phyloP scores from a whole-genome alignment of 2,329 filamentous ascomycete genomes.

The Xylariaceae sp. region DNA sequence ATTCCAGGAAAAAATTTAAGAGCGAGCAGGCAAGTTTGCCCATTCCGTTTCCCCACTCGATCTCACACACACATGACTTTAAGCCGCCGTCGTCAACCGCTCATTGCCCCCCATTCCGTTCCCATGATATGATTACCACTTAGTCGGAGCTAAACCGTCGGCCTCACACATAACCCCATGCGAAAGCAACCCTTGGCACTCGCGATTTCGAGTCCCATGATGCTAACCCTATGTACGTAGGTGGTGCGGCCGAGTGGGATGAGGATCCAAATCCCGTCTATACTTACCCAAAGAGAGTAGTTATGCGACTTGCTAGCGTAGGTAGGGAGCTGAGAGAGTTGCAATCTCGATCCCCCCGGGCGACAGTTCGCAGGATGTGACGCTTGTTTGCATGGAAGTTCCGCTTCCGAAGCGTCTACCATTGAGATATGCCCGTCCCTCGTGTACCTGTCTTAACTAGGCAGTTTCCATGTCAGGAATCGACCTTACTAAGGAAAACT shows the following conservation, averaged over 20 bases:
- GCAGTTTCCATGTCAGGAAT: too few relatives aligned
- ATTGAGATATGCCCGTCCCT: too few relatives aligned
- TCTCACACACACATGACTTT: conserved; percentile 25
- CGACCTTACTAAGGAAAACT: too few relatives aligned
- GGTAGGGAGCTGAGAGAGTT: too few relatives aligned
- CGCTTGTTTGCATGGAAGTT: too few relatives aligned
- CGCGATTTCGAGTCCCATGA: conserved; percentile 18
- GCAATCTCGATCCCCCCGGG: too few relatives aligned
- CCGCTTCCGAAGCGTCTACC: too few relatives aligned
- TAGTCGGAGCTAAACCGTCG: background rate
- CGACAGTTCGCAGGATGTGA: too few relatives aligned
- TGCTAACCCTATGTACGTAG: background rate
- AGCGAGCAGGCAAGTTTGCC: background rate
- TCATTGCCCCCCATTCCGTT: background rate
- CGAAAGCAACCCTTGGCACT: conserved; percentile 5
- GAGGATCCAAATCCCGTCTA: background rate
- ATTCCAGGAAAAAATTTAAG: background rate
- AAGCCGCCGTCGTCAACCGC: conserved; percentile 30
- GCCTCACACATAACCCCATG: background rate
- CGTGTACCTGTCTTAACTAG: too few relatives aligned
- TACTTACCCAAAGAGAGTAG: too few relatives aligned
- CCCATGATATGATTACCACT: background rate
- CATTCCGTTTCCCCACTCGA: conserved; percentile 13
- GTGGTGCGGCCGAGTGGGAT: conserved; percentile 1
- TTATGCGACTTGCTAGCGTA: too few relatives aligned